These are phyloP conservation scores for Alternaria hordeiaustralica DNA, from an alignment of 2,329 filamentous ascomycete species.

Conservation along the genomic window DNA sequence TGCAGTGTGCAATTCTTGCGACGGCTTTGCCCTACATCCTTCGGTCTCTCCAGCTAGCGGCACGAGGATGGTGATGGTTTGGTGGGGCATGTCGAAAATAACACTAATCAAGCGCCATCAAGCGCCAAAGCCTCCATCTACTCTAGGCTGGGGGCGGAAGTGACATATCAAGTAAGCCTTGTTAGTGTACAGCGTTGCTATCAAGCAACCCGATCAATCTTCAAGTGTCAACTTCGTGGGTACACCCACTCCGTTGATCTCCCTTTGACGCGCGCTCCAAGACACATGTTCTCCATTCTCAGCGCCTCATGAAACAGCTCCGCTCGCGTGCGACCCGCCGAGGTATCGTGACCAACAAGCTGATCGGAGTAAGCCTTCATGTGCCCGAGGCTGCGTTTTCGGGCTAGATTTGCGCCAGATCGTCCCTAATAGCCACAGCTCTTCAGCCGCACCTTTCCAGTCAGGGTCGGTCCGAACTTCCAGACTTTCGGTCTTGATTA, in stretches of 20 bases:
- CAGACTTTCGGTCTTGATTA: neutral
- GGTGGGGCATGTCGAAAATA: conserved; percentile 11
- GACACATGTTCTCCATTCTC: neutral
- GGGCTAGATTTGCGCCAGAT: conserved; percentile 11
- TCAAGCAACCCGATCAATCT: neutral
- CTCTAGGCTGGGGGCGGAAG: conserved; percentile 4
- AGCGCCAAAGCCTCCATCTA: conserved; percentile 4
- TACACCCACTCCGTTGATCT: neutral
- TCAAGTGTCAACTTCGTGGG: conserved; percentile 9
- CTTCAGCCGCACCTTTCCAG: conserved; percentile 12
- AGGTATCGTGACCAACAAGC: conserved; percentile 21
- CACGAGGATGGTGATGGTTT: conserved; percentile 3
- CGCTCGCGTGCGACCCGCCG: conserved; percentile 12
- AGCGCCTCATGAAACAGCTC: conserved; percentile 30
- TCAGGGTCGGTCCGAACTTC: neutral
- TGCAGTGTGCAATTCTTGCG: conserved; percentile 7
- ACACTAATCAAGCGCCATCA: conserved; percentile 3
- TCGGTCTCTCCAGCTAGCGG: neutral
- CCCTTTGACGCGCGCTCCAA: conserved; percentile 7
- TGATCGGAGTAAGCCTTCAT: conserved; percentile 23
- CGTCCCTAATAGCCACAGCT: neutral
- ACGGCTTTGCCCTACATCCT: conserved; percentile 1
- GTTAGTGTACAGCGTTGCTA: neutral
- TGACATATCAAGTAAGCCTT: neutral
- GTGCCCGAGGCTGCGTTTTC: conserved; percentile 17